Conservation (phyloP, 257 asterid species). For the Solanum tacnaense region DNA sequence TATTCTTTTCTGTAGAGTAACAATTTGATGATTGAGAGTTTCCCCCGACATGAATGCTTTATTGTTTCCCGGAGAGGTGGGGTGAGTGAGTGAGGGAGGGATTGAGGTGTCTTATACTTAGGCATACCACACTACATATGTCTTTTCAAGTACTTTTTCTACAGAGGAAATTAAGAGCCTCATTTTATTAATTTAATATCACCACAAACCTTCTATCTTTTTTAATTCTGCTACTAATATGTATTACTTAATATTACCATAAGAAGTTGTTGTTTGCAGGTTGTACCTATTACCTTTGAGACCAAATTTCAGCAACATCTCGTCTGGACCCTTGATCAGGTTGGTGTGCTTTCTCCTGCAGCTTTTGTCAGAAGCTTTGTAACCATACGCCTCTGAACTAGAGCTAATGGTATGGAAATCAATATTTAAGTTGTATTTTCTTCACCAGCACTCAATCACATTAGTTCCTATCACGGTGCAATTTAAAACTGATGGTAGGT, state of each 20-base stretch:
- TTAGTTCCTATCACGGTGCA: neutral
- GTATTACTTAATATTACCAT: neutral
- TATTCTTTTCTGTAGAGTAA: no score
- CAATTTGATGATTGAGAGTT: neutral
- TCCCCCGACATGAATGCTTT: neutral
- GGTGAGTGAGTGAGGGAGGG: neutral
- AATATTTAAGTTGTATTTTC: neutral
- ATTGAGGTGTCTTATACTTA: neutral
- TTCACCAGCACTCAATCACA: neutral
- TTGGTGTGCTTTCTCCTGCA: conserved; percentile 11
- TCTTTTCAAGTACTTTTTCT: neutral
- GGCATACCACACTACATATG: neutral
- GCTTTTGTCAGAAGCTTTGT: neutral
- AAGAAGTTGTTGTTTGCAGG: conserved; percentile 36
- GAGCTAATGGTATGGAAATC: neutral
- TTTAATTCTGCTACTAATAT: neutral
- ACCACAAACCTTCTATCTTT: neutral
- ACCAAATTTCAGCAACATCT: conserved; percentile 78
- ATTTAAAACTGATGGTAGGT: neutral
- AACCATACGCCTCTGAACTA: neutral
- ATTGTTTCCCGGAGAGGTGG: neutral
- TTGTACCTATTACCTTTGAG: conserved; percentile 65
- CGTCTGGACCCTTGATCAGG: conserved; percentile 92
- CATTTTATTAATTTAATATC: neutral
- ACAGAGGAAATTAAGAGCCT: neutral